Conservation (phyloP, 345 rosid species). For the Kernera saxatilis region DNA sequence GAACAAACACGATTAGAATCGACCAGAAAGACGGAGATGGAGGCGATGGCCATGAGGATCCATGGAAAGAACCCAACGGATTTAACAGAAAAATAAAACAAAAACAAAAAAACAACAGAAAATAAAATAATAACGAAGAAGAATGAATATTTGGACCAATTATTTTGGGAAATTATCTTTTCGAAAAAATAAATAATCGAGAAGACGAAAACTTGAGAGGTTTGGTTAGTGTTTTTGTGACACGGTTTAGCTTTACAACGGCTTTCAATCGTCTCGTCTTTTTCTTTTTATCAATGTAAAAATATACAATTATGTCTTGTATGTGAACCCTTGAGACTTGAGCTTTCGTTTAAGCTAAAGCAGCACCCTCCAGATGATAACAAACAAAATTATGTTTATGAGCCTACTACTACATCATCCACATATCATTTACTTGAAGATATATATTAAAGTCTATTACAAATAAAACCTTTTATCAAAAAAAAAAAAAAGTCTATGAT, state of each 20-base stretch:
- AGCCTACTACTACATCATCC: neutral
- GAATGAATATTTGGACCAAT: slow-evolving; percentile 4
- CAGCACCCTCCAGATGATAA: neutral
- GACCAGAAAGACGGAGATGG: slow-evolving; percentile 13
- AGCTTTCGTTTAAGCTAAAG: neutral
- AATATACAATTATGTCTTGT: neutral
- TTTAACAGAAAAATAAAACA: slow-evolving; percentile 22
- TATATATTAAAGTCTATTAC: neutral
- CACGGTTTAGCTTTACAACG: slow-evolving; percentile 16
- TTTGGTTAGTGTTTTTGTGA: neutral
- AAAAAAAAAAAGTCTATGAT: neutral
- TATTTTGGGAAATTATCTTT: neutral
- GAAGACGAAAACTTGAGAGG: neutral
- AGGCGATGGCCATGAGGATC: slow-evolving; percentile 19
- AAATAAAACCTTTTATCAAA: neutral
- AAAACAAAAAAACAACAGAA: neutral
- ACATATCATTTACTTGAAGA: neutral
- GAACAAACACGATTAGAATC: neutral
- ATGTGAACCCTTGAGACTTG: neutral
- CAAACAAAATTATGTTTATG: neutral
- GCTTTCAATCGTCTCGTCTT: neutral
- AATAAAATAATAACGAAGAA: neutral
- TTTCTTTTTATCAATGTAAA: neutral
- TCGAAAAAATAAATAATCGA: neutral
- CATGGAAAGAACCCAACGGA: slow-evolving; percentile 29